These are phyloP conservation scores for Pilatotrama ljubarskyi DNA, from an alignment of 768 basidiomycete species.

Conservation along the genomic window DNA sequence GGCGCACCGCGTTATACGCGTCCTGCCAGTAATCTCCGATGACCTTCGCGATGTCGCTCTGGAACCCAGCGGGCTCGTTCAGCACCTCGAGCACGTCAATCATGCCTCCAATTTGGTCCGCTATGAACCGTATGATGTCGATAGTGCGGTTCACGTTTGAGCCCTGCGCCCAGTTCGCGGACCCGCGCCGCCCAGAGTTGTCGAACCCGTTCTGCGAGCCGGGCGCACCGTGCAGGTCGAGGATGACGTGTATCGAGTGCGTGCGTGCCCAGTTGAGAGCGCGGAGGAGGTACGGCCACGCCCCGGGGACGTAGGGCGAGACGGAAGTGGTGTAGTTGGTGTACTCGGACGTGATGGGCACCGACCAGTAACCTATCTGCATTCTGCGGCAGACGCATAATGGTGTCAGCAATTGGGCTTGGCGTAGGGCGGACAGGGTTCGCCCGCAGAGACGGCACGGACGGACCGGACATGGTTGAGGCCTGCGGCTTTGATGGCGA, in stretches of 20 bases:
- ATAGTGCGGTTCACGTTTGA: slow-evolving; percentile 53
- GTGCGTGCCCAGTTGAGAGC: slow-evolving; percentile 65
- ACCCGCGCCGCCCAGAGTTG: slow-evolving; percentile 65
- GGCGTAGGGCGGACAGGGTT: neutral
- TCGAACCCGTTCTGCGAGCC: slow-evolving; percentile 65
- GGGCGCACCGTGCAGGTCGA: slow-evolving; percentile 78
- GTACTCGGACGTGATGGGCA: slow-evolving; percentile 59
- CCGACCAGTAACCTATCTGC: slow-evolving; percentile 77
- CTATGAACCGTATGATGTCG: slow-evolving; percentile 57
- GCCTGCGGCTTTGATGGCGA: slow-evolving; percentile 61
- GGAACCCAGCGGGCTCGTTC: slow-evolving; percentile 68
- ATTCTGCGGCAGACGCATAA: slow-evolving; percentile 42
- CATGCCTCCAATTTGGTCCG: slow-evolving; percentile 51
- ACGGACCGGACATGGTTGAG: slow-evolving; percentile 69
- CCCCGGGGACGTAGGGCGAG: slow-evolving; percentile 59
- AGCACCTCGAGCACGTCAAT: slow-evolving; percentile 67
- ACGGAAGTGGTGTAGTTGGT: slow-evolving; percentile 47
- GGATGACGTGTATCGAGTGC: slow-evolving; percentile 63
- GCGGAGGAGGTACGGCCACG: slow-evolving; percentile 65
- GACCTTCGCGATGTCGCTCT: slow-evolving; percentile 42
- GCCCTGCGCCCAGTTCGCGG: slow-evolving; percentile 53
- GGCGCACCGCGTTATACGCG: slow-evolving; percentile 59
- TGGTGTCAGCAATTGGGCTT: neutral
- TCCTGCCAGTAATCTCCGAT: slow-evolving; percentile 58
- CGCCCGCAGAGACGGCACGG: neutral